Evolutionary conservation across 768 basidiomycete species (phyloP).

Genomic region (Leccinellum luteum): DNA sequence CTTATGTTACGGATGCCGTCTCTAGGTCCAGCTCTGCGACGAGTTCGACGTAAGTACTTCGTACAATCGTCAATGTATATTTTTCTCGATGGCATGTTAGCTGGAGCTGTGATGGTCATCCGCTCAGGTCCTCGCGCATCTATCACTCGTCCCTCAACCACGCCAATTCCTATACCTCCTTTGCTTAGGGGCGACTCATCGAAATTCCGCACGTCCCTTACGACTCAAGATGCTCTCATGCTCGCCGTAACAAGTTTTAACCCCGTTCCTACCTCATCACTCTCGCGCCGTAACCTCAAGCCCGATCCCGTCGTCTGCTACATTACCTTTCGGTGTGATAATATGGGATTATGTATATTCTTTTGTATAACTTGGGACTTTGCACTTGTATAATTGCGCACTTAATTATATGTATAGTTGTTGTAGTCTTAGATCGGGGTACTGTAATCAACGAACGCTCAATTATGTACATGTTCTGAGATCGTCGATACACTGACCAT

Average conservation of each 20-base stretch:
- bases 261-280: conserved; percentile 8
- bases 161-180: conserved; percentile 20
- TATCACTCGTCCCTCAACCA: conserved; percentile 15
- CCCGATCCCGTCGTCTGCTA: conserved; percentile 5
- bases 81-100: conserved; percentile 16
- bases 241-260: conserved; percentile 4
- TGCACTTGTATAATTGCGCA: conserved; percentile 23
- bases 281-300: conserved; percentile 21
- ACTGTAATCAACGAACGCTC: not conserved
- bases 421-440: too few relatives aligned
- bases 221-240: conserved; percentile 20
- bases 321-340: conserved; percentile 20
- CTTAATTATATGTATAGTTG: conserved; percentile 24
- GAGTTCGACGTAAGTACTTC: conserved; percentile 29
- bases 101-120: conserved; percentile 29
- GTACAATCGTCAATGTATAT: not conserved
- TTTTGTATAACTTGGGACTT: conserved; percentile 25
- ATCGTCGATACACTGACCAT: not conserved
- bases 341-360: conserved; percentile 33
- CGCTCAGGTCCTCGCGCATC: conserved; percentile 14
- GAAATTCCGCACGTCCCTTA: conserved; percentile 5
- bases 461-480: not conserved
- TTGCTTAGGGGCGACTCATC: conserved; percentile 14
- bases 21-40: conserved; percentile 35
- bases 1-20: conserved; percentile 21